Percentiles rank a stretch among this genome's conserved stretches.
Evolutionary conservation across 2,329 filamentous ascomycete species (phyloP).

Genomic region (Neofusicoccum parvum): DNA sequence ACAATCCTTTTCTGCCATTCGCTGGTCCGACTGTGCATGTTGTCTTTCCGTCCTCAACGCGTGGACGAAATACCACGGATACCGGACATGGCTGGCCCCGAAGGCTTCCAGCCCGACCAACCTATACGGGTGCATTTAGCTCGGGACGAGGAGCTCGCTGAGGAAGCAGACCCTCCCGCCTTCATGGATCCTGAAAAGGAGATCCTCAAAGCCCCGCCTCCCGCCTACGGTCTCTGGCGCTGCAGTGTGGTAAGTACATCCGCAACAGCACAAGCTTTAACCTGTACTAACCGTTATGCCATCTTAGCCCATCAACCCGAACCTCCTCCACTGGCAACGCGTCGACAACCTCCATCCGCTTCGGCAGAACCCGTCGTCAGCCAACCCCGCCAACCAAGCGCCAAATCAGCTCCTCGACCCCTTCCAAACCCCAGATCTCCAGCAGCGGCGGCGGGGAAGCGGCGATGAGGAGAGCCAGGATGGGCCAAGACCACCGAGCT

Average conservation of each 20-base stretch:
- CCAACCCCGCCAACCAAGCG: background rate
- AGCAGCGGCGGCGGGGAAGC: background rate
- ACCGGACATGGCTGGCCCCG: slow-evolving; percentile 55
- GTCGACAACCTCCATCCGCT: slow-evolving; percentile 37
- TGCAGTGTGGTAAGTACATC: slow-evolving; percentile 61
- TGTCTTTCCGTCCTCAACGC: slow-evolving; percentile 53
- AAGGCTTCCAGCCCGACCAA: slow-evolving; percentile 68
- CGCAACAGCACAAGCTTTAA: background rate
- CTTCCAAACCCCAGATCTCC: slow-evolving; percentile 27
- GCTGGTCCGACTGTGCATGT: slow-evolving; percentile 71
- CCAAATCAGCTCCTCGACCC: slow-evolving; percentile 7
- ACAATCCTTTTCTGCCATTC: slow-evolving; percentile 81
- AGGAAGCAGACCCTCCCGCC: slow-evolving; percentile 15
- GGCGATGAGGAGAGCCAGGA: background rate
- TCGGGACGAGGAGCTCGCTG: slow-evolving; percentile 66
- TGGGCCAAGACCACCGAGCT: slow-evolving; percentile 67
- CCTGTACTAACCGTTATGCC: slow-evolving; percentile 17
- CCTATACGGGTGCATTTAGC: slow-evolving; percentile 78
- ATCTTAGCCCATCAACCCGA: slow-evolving; percentile 67
- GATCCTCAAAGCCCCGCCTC: slow-evolving; percentile 59
- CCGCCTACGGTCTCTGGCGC: slow-evolving; percentile 84
- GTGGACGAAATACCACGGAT: slow-evolving; percentile 30
- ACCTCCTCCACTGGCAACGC: slow-evolving; percentile 79
- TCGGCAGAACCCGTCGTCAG: background rate
- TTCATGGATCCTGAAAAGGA: slow-evolving; percentile 41